phyloP scores from a whole-genome alignment of 768 basidiomycete species.

The Suillus lakei region DNA sequence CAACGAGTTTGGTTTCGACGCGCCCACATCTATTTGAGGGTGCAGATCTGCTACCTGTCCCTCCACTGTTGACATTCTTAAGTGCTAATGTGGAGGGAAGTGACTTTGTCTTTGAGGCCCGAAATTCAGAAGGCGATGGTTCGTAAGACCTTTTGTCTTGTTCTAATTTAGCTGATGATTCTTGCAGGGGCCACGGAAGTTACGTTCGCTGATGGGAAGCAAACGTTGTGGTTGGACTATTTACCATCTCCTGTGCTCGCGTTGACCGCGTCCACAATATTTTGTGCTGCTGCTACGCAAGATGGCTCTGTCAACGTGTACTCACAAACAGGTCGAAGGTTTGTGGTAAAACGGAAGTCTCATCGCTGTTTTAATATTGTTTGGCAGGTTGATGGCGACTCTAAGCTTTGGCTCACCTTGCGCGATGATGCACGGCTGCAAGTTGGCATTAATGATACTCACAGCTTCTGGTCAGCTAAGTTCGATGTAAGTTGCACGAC shows the following conservation, averaged over 20 bases:
- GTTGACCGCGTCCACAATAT: conserved; percentile 63
- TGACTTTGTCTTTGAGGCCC: conserved; percentile 73
- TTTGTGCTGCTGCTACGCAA: conserved; percentile 77
- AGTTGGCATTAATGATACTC: conserved; percentile 68
- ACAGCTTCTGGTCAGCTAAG: conserved; percentile 75
- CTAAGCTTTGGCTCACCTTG: conserved; percentile 74
- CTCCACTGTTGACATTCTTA: conserved; percentile 64
- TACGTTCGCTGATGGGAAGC: conserved; percentile 61
- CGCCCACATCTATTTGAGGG: conserved; percentile 24
- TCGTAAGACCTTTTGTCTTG: conserved; percentile 24
- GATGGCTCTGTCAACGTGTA: conserved; percentile 88
- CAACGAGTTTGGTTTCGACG: conserved; percentile 20
- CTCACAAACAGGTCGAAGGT: conserved; percentile 85
- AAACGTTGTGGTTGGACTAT: conserved; percentile 91
- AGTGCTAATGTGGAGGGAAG: conserved; percentile 65
- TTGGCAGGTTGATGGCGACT: conserved; percentile 72
- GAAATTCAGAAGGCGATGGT: conserved; percentile 76
- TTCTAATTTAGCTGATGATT: neutral
- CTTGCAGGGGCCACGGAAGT: conserved; percentile 68
- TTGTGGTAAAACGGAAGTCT: conserved; percentile 21
- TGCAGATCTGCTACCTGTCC: conserved; percentile 44
- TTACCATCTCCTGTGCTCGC: conserved; percentile 73
- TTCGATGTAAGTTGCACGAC: conserved; percentile 61
- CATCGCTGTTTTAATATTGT: neutral
- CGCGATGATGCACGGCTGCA: conserved; percentile 69